Base-by-base conservation (phyloP, 1,284 basidiomycete species). In the Flammula alnicola region DNA sequence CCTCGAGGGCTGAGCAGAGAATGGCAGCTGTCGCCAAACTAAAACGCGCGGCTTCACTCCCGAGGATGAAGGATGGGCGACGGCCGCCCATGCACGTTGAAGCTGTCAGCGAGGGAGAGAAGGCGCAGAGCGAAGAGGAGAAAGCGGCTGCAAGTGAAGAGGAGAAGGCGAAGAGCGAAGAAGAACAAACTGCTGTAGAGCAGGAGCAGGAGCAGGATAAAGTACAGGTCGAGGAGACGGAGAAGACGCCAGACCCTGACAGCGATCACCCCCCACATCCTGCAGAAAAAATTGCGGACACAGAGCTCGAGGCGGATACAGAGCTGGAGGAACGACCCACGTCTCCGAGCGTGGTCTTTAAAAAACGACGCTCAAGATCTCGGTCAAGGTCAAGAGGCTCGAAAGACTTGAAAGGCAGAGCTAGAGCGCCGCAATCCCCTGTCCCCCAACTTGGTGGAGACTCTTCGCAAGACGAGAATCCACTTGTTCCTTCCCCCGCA, bases 1-100 rank as follows among this genome's bases (percentile, higher is more conserved):
- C 68, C 36, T 69, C 66, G 35, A 65, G 65, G 48, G 74, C 74
- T 51, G 76, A 78, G 75, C 80, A 75, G 80, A 86, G 93, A 52
- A 89, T 91, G 62, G 82, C 83, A 51, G 89, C 91, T n/a, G 86
- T 95, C 52, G 91, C 91, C 47, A 92, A 86, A 72, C 81, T 95
- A 57, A 93, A 91, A 70, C 84, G 93, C 59, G 92, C 93, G 30
- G 91, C 92, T 40, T 94, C 92, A 16, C 72, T 95, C 22, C 93
- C 93, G 29, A 81, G 93, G 47, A 90, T 90, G 80, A 91, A 92
- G 65, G 88, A 93, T 66, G 92, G 91, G 1, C 74, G 91, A 42
- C 77, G 93, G 39, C 89, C 89, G 1, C 86, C 87, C 37, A 90
- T 91, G 87, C 88, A 88, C 60, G 78, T 80, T 56, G 86, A 90